Base-by-base conservation (phyloP, 495 filamentous ascomycete species). In the Clavariopsis aquatica region DNA sequence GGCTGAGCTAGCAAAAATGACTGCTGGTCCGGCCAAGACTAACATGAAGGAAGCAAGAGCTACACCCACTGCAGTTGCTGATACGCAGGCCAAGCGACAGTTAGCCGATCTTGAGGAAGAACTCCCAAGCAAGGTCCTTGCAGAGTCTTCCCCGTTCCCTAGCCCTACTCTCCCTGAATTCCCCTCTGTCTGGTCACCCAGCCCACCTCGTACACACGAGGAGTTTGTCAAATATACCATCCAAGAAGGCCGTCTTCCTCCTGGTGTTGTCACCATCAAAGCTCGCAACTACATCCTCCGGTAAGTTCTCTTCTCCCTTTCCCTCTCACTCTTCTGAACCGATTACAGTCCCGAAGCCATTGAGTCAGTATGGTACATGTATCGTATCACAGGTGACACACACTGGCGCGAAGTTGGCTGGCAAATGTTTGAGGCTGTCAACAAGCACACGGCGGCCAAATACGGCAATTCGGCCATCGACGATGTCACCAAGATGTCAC, bases 311-410 rank as follows among this genome's bases (percentile, higher is more conserved):
- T 15, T 61, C 17, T 20, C 24, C 31, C 7, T 57, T 61, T 24
- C 47, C 28, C 19, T 38, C 53, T 17, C 31, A 53, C 15, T 26
- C 23, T 51, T 43, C 47, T 68, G 20, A 57, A 29, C 9, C 28
- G n/a, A 28, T 36, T 13, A 22, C 60, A 92, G 91, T 49, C 92
- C 92, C 47, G 92, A 96, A 79, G 92, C 92, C 2, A 96, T 96
- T 66, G 92, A 96, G 74, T 95, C 90, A 1, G 91, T 96, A 15
- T 96, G 91, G 82, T 92, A 95, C 79, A 91, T 96, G 89, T 96
- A 89, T 79, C 89, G 92, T 70, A 87, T 94, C 66, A 96, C 92
- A 0, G 92, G 91, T 56, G 89, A 94, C 58, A 74, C 81, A 0
- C 73, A 77, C 49, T 96, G 91, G 91, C 90, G 91, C 57, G 84